Base-by-base conservation (phyloP, 192 early-diverging fungal species). In the Powellomyces hirtus region DNA sequence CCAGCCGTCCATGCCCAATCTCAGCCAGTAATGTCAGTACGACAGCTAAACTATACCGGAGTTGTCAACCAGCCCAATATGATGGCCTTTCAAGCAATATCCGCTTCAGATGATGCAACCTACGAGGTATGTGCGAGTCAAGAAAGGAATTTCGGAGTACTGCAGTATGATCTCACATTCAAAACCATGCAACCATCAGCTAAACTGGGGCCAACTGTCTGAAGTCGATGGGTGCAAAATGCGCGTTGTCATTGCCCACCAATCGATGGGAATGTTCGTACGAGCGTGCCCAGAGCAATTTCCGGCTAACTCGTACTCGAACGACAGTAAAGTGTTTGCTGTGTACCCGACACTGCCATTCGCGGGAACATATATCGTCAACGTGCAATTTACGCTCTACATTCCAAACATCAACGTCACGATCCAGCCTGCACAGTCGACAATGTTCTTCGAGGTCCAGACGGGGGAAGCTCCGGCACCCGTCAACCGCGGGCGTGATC, bases 271-370 rank as follows among this genome's bases (percentile, higher is more conserved):
- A 27, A 29, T 58, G 14, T 49, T 69, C 33, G 26, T 60, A 11
- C 56, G 58, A 10, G 50, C 37, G 20, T 60, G 67, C 46, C 67
- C 67, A 4, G 67, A 69, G 44, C 38, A 69, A 0, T 69, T 59
- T 20, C 16, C 16, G 6, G 11, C 33, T 11, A 40, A 29, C 29
- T 24, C 10, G 4, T 36, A 46, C 40, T 30, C 35, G 10, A 38
- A 69, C 27, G 55, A 58, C 33, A 37, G n/a, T 14, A 45, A 59
- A 2, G 31, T 30, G 8, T 60, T 69, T 30, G 31, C 36, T 18
- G 33, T 69, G 6, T 60, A 60, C 38, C 57, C 58, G 7, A 69
- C 36, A 4, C 36, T 69, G 44, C 58, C 67, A 7, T 69, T 30
- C 35, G 67, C 67, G 1, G 67, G 67, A 13, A 38, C 31, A 11